These are phyloP conservation scores for Thalassiosira profunda DNA, from an alignment of 108 stramenopile species.

Conservation along the genomic window DNA sequence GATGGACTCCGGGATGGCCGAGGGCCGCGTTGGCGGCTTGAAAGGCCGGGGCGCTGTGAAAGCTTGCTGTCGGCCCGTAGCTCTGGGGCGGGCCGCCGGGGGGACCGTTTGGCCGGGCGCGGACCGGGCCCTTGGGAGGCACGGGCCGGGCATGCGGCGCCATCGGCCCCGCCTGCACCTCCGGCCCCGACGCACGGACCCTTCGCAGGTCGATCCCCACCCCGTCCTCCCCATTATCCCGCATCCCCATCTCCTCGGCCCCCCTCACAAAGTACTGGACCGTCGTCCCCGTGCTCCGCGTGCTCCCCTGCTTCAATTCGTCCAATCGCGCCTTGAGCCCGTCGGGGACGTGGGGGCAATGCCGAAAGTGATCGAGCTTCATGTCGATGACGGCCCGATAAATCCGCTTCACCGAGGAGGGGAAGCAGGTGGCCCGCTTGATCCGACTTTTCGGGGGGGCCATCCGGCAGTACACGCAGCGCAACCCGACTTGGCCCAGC, in stretches of 20 bases:
- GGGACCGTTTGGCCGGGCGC: too few species aligned
- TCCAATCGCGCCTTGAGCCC: constrained; percentile 67
- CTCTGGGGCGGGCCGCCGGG: constrained; percentile 3
- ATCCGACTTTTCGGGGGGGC: constrained; percentile 74
- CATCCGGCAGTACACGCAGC: constrained; percentile 89
- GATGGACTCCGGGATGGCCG: too few species aligned
- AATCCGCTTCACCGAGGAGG: constrained; percentile 87
- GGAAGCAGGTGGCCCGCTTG: constrained; percentile 92
- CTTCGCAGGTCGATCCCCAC: constrained; percentile 58
- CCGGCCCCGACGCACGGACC: too few species aligned
- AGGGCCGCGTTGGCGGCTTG: background rate
- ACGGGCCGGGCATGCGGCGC: too few species aligned
- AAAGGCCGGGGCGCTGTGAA: background rate
- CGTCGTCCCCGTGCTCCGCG: constrained; percentile 90
- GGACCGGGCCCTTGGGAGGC: background rate
- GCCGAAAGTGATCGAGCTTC: constrained; percentile 91
- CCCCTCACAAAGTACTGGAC: constrained; percentile 91
- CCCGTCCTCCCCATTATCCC: constrained; percentile 65
- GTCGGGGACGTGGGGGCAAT: constrained; percentile 83
- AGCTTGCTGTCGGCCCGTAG: too few species aligned
- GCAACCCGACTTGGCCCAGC: constrained; percentile 88
- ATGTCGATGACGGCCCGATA: constrained; percentile 94
- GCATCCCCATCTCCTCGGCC: constrained; percentile 82
- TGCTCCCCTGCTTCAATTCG: constrained; percentile 73
- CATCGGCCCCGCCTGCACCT: too few species aligned